phyloP scores from a whole-genome alignment of 2,329 filamentous ascomycete genomes.

The Hirsutella thompsonii region DNA sequence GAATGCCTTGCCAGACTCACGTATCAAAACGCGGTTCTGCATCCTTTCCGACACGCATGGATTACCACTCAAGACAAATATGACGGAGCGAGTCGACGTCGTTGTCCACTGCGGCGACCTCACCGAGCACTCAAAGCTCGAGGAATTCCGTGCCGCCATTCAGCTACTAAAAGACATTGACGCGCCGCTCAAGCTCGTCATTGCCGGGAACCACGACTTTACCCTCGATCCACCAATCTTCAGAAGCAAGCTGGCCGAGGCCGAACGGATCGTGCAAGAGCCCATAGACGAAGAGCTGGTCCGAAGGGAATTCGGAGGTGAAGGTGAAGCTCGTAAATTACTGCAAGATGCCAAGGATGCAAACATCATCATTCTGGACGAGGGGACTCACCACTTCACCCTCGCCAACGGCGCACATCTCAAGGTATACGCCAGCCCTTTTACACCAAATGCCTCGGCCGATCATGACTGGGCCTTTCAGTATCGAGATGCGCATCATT shows the following conservation, averaged over 20 bases:
- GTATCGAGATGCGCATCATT: conserved; percentile 20
- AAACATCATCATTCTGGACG: conserved; percentile 26
- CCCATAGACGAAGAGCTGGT: conserved; percentile 4
- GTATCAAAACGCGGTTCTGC: too few relatives aligned
- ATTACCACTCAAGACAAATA: too few relatives aligned
- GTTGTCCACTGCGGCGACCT: conserved; percentile 38
- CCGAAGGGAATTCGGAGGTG: conserved; percentile 21
- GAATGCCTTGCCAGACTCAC: too few relatives aligned
- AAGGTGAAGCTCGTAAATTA: conserved; percentile 20
- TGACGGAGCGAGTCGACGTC: too few relatives aligned
- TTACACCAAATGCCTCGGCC: conserved; percentile 20
- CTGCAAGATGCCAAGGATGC: conserved; percentile 10
- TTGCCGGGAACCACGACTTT: conserved; percentile 40
- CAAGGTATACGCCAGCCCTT: conserved; percentile 31
- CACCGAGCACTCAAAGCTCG: conserved; percentile 27
- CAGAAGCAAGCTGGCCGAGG: conserved; percentile 11
- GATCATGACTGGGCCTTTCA: conserved; percentile 28
- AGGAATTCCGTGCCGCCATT: conserved; percentile 24
- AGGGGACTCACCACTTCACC: conserved; percentile 25
- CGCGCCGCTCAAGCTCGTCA: conserved; percentile 33
- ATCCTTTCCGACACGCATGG: too few relatives aligned
- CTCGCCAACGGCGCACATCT: conserved; percentile 27
- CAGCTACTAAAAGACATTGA: conserved; percentile 22
- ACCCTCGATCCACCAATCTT: conserved; percentile 23
- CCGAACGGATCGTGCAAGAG: conserved; percentile 1